Evolutionary conservation across 1,284 basidiomycete genomes (phyloP).

Genomic region (Sanghuangporus weigelae): DNA sequence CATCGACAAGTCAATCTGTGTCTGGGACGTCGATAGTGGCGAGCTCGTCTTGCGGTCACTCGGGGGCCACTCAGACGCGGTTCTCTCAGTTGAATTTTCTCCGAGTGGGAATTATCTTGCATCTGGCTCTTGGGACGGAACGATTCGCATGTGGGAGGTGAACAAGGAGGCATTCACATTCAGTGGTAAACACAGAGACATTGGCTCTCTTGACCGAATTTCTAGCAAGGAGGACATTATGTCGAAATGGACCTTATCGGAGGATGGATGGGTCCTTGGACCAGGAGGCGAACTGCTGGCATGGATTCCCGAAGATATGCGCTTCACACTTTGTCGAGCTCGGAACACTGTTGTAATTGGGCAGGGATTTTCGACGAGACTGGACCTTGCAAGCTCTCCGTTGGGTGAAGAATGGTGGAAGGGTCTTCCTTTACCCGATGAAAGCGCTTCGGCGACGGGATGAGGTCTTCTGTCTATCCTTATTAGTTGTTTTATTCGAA

Average conservation of each 20-base stretch:
- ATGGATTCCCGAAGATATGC: constrained; percentile 1
- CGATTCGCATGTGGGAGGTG: too few relatives aligned
- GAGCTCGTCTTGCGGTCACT: background rate
- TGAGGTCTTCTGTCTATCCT: too few relatives aligned
- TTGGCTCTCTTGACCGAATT: background rate
- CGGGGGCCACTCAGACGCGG: background rate
- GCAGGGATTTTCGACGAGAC: background rate
- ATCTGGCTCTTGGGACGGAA: too few relatives aligned
- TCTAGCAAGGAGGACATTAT: background rate
- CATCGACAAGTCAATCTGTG: background rate
- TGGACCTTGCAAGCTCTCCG: background rate
- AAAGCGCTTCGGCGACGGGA: too few relatives aligned
- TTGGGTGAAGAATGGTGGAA: background rate
- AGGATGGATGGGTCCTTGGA: background rate
- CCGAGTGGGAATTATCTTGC: too few relatives aligned
- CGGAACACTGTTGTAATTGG: background rate
- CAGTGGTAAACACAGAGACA: background rate
- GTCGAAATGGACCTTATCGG: background rate
- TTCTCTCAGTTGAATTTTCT: background rate
- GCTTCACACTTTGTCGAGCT: background rate
- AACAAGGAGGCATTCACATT: background rate
- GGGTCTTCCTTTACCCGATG: background rate
- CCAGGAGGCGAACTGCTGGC: background rate
- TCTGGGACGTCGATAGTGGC: background rate
- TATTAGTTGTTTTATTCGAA: too few relatives aligned